A percentile compares a stretch with the other conserved stretches of the same genome.
phyloP scores from a whole-genome alignment of 2,329 filamentous ascomycete genomes.

The Aspergillus melleus region DNA sequence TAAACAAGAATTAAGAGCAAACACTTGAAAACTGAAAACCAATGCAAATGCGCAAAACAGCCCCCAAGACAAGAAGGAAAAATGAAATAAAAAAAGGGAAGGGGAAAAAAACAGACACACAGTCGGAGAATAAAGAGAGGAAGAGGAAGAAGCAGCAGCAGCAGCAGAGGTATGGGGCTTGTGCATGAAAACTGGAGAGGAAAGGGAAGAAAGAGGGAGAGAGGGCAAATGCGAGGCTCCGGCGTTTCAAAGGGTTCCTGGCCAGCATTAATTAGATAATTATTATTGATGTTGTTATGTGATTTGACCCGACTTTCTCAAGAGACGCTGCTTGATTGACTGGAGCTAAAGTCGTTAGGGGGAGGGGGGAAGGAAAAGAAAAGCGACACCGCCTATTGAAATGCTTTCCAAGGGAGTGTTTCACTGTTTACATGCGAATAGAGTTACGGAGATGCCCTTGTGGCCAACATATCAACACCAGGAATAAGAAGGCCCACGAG shows the following conservation, averaged over 20 bases:
- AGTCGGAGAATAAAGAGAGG: conserved; percentile 12
- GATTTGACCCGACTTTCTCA: not conserved
- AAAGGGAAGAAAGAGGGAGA: conserved; percentile 10
- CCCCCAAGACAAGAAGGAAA: conserved; percentile 11
- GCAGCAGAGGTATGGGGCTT: conserved; percentile 2
- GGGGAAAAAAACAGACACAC: conserved; percentile 12
- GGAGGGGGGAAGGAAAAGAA: not conserved
- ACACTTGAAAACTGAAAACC: not conserved
- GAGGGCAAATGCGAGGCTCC: conserved; percentile 19
- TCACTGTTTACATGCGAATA: no score
- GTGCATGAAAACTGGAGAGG: conserved; percentile 4
- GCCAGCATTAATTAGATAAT: conserved; percentile 24
- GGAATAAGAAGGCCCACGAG: not conserved
- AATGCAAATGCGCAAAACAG: not conserved
- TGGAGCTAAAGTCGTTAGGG: not conserved
- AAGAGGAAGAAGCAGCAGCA: conserved; percentile 5
- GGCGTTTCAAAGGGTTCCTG: conserved; percentile 24
- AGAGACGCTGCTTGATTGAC: not conserved
- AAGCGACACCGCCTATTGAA: not conserved
- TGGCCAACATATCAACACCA: no score
- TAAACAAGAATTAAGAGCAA: conserved; percentile 3
- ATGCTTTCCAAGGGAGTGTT: not conserved
- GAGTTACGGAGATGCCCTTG: no score
- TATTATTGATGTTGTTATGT: conserved; percentile 9
- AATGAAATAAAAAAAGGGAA: conserved; percentile 6